Conservation (phyloP, 164 flowering plant genomes). For the Magnolia changhungtana region DNA sequence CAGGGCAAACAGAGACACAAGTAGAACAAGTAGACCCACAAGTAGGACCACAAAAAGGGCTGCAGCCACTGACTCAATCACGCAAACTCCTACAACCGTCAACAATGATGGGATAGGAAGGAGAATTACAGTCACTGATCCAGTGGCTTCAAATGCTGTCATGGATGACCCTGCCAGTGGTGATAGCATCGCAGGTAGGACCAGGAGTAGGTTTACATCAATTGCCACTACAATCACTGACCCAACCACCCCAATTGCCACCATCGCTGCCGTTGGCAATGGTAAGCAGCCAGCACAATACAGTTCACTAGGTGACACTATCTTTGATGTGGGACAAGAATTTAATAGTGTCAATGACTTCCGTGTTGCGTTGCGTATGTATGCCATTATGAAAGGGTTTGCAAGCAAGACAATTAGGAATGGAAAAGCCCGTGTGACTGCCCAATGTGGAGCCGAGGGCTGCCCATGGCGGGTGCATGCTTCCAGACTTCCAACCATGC, state of each 20-base stretch:
- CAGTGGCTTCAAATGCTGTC: no score
- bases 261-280: background rate
- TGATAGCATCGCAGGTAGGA: no score
- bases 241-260: constrained; percentile 19
- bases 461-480: constrained; percentile 85
- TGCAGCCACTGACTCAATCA: constrained; percentile 24
- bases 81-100: constrained; percentile 8
- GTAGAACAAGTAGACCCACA: background rate
- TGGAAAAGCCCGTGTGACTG: constrained; percentile 62
- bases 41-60: background rate
- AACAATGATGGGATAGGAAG: no score
- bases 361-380: constrained; percentile 71
- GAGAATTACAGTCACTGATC: background rate
- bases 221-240: constrained; percentile 23
- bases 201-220: no score
- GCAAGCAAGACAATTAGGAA: constrained; percentile 54
- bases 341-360: constrained; percentile 63
- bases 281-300: constrained; percentile 29
- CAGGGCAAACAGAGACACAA: constrained; percentile 31
- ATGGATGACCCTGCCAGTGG: no score
- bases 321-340: constrained; percentile 67
- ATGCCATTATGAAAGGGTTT: constrained; percentile 70
- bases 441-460: constrained; percentile 50
- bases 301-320: constrained; percentile 55
- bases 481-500: constrained; percentile 54